phyloP scores from a whole-genome alignment of 2,329 filamentous ascomycete species.

The Neofusicoccum ribis region DNA sequence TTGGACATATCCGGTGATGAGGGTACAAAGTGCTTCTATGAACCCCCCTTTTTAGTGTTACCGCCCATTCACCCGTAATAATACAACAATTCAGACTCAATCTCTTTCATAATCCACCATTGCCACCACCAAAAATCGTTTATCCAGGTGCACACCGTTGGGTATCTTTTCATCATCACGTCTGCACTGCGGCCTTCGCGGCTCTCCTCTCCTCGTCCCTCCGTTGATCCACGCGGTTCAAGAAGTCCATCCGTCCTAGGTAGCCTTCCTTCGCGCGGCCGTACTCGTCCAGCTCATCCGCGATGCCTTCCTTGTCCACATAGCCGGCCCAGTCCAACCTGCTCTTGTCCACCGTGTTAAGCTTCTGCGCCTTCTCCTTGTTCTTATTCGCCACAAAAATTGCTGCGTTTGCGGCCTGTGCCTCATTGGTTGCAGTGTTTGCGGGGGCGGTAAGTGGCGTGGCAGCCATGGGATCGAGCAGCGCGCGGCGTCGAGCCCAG shows the following conservation, averaged over 20 bases:
- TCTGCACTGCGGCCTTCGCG: constrained; percentile 46
- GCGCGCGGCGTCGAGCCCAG: constrained; percentile 31
- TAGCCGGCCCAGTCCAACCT: constrained; percentile 66
- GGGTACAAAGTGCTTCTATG: too few species aligned
- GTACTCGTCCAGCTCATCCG: constrained; percentile 61
- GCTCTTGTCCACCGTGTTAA: constrained; percentile 68
- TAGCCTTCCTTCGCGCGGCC: constrained; percentile 64
- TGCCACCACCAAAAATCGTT: background rate
- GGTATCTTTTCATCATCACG: background rate
- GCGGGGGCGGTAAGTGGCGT: background rate
- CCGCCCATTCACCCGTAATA: too few species aligned
- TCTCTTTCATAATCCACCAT: background rate
- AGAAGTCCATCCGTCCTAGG: constrained; percentile 62
- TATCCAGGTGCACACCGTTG: too few species aligned
- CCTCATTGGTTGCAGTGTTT: constrained; percentile 28
- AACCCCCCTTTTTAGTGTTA: too few species aligned
- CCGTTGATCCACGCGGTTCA: constrained; percentile 58
- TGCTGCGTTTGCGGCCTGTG: constrained; percentile 34
- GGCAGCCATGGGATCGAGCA: background rate
- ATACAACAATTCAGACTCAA: too few species aligned
- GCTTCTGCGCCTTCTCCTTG: constrained; percentile 53
- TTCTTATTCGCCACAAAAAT: constrained; percentile 22
- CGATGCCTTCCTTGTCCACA: constrained; percentile 61
- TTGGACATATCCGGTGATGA: too few species aligned
- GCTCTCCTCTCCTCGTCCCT: constrained; percentile 57